phyloP scores from a whole-genome alignment of 176 grass and related monocot species.

The Otatea glauca region DNA sequence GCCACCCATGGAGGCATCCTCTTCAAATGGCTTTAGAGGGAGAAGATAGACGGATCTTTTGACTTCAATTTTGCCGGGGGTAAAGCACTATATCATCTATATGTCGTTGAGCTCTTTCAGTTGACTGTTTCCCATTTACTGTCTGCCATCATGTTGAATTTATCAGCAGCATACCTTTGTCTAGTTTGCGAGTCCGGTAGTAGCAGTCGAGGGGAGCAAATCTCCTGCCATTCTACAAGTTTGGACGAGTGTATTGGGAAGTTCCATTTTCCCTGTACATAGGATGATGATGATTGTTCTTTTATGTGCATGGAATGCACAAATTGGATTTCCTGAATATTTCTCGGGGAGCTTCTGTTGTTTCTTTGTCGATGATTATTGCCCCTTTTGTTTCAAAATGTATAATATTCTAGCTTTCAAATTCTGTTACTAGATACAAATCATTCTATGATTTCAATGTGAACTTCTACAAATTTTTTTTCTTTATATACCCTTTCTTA shows the following conservation, averaged over 20 bases:
- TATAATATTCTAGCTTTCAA: no score
- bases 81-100: slow-evolving; percentile 4
- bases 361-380: no score
- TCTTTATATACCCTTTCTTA: no score
- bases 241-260: slow-evolving; percentile 8
- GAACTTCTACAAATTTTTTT: no score
- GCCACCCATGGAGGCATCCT: slow-evolving; percentile 86
- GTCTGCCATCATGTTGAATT: not conserved
- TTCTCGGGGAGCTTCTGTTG: not conserved
- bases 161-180: not conserved
- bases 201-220: slow-evolving; percentile 26
- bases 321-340: slow-evolving; percentile 1
- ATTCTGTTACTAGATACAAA: no score
- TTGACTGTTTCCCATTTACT: not conserved
- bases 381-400: no score
- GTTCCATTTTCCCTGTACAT: slow-evolving; percentile 7
- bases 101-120: slow-evolving; percentile 2
- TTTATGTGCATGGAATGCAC: not conserved
- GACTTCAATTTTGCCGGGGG: slow-evolving; percentile 15
- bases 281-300: slow-evolving; percentile 10
- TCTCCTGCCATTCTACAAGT: slow-evolving; percentile 29
- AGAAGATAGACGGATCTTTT: not conserved
- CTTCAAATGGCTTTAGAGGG: slow-evolving; percentile 69
- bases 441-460: no score
- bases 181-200: no score